Percentiles rank a stretch among this genome's conserved stretches.
Conservation (phyloP, 2,329 filamentous ascomycete species). For the Nemania serpens region DNA sequence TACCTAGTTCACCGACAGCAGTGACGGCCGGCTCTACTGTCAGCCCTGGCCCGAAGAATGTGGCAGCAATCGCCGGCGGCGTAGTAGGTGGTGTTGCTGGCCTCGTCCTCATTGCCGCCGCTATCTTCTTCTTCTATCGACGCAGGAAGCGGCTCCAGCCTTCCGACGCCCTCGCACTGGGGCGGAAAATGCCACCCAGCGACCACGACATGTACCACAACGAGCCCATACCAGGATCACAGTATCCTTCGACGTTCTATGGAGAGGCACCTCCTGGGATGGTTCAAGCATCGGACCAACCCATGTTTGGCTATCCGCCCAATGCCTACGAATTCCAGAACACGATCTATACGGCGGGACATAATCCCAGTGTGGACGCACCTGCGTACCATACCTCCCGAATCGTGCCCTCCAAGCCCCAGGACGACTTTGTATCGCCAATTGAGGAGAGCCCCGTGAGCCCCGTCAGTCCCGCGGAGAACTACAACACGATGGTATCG, state of each 20-base stretch:
- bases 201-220: conserved; percentile 32
- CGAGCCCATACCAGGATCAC: conserved; percentile 35
- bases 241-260: conserved; percentile 38
- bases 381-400: conserved; percentile 22
- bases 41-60: conserved; percentile 21
- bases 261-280: conserved; percentile 39
- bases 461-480: conserved; percentile 28
- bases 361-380: conserved; percentile 15
- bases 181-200: conserved; percentile 28
- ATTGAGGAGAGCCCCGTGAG: conserved; percentile 29
- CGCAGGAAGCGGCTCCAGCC: conserved; percentile 26
- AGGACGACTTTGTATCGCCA: conserved; percentile 29
- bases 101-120: conserved; percentile 34
- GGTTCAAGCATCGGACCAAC: conserved; percentile 31
- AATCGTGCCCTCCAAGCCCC: conserved; percentile 14
- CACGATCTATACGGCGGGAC: conserved; percentile 11
- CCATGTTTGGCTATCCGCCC: conserved; percentile 21
- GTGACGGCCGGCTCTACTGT: neutral
- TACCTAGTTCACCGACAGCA: conserved; percentile 27
- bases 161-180: conserved; percentile 17
- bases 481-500: conserved; percentile 34
- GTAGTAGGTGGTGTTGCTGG: conserved; percentile 37
- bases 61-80: conserved; percentile 40
- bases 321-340: conserved; percentile 24
- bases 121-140: conserved; percentile 34